A percentile compares a stretch with the other conserved stretches of the same genome.
phyloP scores from a whole-genome alignment of 148 eudicot genomes.

The Nepenthes gracilis region DNA sequence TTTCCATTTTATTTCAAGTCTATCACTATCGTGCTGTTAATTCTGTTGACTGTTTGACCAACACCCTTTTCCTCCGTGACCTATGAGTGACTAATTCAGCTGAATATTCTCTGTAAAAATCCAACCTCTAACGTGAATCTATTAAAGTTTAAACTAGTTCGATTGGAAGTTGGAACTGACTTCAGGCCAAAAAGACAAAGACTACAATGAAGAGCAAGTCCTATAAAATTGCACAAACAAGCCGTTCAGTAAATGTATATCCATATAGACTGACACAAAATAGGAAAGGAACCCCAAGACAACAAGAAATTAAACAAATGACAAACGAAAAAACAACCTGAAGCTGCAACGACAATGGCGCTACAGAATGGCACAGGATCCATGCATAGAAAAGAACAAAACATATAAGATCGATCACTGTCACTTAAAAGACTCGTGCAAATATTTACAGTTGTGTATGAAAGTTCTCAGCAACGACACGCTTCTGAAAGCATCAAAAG shows the following conservation, averaged over 20 bases:
- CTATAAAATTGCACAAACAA: neutral
- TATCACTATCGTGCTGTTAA: constrained; percentile 30
- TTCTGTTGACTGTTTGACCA: constrained; percentile 28
- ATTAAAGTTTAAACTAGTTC: neutral
- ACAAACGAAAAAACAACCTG: too few relatives aligned
- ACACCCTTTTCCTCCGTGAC: constrained; percentile 38
- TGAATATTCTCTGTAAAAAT: constrained; percentile 51
- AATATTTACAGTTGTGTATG: too few relatives aligned
- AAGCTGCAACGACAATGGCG: too few relatives aligned
- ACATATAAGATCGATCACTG: too few relatives aligned
- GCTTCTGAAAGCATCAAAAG: too few relatives aligned
- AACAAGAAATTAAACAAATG: too few relatives aligned
- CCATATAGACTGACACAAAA: too few relatives aligned
- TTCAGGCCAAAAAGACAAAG: neutral
- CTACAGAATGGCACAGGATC: too few relatives aligned
- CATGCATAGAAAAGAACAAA: too few relatives aligned
- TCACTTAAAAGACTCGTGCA: too few relatives aligned
- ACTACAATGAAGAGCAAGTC: constrained; percentile 2
- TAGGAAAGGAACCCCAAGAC: too few relatives aligned
- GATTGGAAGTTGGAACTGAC: constrained; percentile 5
- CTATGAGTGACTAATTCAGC: constrained; percentile 33
- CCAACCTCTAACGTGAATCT: constrained; percentile 54
- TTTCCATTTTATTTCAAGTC: constrained; percentile 50
- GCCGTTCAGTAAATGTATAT: neutral
- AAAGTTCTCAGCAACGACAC: too few relatives aligned